Conservation (phyloP, 2,329 filamentous ascomycete genomes). For the Botrytis tulipae region DNA sequence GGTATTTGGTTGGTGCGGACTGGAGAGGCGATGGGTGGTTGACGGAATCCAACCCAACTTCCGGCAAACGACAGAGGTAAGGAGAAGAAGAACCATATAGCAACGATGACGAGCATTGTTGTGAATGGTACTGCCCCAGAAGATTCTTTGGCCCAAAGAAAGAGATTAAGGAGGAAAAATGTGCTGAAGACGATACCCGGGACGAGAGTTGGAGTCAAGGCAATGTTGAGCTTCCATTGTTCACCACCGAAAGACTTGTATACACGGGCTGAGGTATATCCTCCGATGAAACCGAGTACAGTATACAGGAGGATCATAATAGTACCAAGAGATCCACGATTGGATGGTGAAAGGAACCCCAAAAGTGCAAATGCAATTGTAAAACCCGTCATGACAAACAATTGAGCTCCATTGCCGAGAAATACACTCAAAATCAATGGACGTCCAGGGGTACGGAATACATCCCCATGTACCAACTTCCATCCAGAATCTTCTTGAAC, state of each 20-base stretch:
- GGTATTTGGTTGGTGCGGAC: slow-evolving; percentile 98
- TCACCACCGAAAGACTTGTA: slow-evolving; percentile 95
- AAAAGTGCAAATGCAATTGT: slow-evolving; percentile 92
- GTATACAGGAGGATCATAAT: slow-evolving; percentile 94
- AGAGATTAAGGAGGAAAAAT: slow-evolving; percentile 94
- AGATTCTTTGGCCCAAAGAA: slow-evolving; percentile 90
- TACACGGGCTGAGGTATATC: slow-evolving; percentile 82
- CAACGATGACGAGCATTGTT: slow-evolving; percentile 90
- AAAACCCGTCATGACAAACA: slow-evolving; percentile 96
- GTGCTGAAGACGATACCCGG: slow-evolving; percentile 80
- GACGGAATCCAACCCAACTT: slow-evolving; percentile 90
- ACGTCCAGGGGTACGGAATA: slow-evolving; percentile 84
- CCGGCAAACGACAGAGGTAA: slow-evolving; percentile 87
- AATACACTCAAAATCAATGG: slow-evolving; percentile 83
- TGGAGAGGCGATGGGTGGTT: slow-evolving; percentile 68
- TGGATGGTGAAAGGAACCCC: slow-evolving; percentile 92
- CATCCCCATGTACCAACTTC: slow-evolving; percentile 97
- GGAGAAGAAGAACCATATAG: slow-evolving; percentile 96
- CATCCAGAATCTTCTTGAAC: slow-evolving; percentile 97
- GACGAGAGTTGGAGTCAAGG: slow-evolving; percentile 79
- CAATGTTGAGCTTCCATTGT: slow-evolving; percentile 91
- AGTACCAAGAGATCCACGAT: slow-evolving; percentile 88
- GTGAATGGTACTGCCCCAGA: slow-evolving; percentile 94
- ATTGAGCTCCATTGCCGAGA: slow-evolving; percentile 88
- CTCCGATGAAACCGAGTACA: slow-evolving; percentile 85